A percentile compares a stretch with the other conserved stretches of the same genome.
phyloP scores from a whole-genome alignment of 345 rosid species.

The Gossypium anomalum region DNA sequence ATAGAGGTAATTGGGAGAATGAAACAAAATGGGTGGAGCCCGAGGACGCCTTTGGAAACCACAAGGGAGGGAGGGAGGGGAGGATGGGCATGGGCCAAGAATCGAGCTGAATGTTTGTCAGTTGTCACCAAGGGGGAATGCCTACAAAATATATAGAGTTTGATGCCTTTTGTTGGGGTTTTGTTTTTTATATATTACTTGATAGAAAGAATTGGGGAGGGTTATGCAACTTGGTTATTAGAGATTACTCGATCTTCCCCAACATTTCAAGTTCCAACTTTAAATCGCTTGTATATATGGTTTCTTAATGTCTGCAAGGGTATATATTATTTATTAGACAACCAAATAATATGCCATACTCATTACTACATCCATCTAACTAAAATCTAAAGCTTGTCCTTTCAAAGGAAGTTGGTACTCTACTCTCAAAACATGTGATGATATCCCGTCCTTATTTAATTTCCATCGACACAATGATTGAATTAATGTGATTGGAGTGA shows the following conservation, averaged over 20 bases:
- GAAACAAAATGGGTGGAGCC: not conserved
- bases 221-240: not conserved
- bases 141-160: not conserved
- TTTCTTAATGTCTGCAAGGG: no score
- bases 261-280: not conserved
- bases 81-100: slow-evolving; percentile 18
- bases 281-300: not conserved
- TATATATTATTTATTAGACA: no score
- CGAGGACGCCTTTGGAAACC: not conserved
- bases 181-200: not conserved
- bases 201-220: not conserved
- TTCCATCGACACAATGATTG: not conserved
- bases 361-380: not conserved
- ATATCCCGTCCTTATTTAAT: not conserved
- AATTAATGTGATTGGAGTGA: not conserved
- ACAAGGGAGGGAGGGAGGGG: not conserved
- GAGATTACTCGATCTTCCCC: not conserved
- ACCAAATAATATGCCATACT: no score
- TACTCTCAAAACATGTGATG: not conserved
- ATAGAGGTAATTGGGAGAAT: not conserved
- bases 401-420: not conserved
- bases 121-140: not conserved
- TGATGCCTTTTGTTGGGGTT: not conserved
- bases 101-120: slow-evolving; percentile 46
- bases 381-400: not conserved